These are phyloP conservation scores for Cytospora piceicola DNA, from an alignment of 2,329 filamentous ascomycete genomes.

Conservation along the genomic window DNA sequence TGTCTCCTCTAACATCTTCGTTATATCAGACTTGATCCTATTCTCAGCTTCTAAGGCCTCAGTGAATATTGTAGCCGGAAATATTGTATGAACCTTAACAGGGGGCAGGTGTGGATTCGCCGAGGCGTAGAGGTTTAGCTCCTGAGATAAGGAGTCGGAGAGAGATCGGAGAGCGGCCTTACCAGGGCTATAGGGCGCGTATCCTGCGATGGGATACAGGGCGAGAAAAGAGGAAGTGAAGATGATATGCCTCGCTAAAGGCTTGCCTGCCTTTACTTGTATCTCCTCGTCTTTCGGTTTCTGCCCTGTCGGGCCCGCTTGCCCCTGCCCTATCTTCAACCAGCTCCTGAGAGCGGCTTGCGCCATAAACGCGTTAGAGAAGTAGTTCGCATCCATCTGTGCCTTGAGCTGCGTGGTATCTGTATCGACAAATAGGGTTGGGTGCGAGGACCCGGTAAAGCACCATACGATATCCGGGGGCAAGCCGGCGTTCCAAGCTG, in stretches of 20 bases:
- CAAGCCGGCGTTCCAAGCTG: conserved; percentile 62
- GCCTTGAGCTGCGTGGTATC: conserved; percentile 39
- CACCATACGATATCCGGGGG: conserved; percentile 70
- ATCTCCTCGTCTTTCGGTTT: not conserved
- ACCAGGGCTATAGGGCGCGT: conserved; percentile 65
- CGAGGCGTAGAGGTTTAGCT: conserved; percentile 48
- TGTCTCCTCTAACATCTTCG: conserved; percentile 43
- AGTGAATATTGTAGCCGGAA: conserved; percentile 66
- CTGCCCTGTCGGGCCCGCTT: conserved; percentile 11
- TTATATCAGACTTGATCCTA: conserved; percentile 43
- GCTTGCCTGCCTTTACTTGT: not conserved
- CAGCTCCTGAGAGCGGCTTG: conserved; percentile 40
- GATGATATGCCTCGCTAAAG: conserved; percentile 60
- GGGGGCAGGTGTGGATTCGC: conserved; percentile 35
- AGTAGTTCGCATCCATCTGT: conserved; percentile 47
- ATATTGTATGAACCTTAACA: conserved; percentile 65
- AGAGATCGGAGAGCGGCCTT: conserved; percentile 70
- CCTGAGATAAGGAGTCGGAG: conserved; percentile 66
- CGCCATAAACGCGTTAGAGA: conserved; percentile 44
- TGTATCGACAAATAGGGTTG: conserved; percentile 44
- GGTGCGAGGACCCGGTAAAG: conserved; percentile 66
- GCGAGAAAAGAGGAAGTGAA: conserved; percentile 67
- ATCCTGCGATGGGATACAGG: conserved; percentile 67
- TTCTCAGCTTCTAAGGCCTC: conserved; percentile 54
- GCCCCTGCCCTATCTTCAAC: no score